Evolutionary conservation across 768 basidiomycete species (phyloP).

Genomic region (Psilocybe subaeruginosa): DNA sequence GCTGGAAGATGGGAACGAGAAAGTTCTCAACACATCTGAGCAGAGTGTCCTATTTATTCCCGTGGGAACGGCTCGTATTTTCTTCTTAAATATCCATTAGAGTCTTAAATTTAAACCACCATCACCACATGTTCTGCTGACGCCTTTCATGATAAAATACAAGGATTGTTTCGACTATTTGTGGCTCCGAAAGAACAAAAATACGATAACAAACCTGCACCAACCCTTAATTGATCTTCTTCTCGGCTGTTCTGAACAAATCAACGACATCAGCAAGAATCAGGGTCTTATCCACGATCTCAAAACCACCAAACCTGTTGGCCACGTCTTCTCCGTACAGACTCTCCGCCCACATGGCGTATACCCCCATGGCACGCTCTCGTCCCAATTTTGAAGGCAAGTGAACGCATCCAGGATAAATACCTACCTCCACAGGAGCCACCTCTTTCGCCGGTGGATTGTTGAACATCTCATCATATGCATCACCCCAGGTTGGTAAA

Average conservation of each 20-base stretch:
- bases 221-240: slow-evolving; percentile 28
- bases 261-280: slow-evolving; percentile 46
- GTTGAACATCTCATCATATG: slow-evolving; percentile 29
- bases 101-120: not conserved
- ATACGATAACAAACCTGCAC: slow-evolving; percentile 16
- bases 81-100: not conserved
- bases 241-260: slow-evolving; percentile 36
- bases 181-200: not conserved
- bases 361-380: slow-evolving; percentile 26
- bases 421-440: slow-evolving; percentile 11
- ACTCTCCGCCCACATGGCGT: slow-evolving; percentile 38
- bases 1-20: slow-evolving; percentile 13
- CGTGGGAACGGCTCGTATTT: slow-evolving; percentile 5
- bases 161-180: not conserved
- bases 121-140: not conserved
- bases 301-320: slow-evolving; percentile 40
- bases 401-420: slow-evolving; percentile 13
- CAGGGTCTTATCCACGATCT: slow-evolving; percentile 40
- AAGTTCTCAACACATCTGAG: not conserved
- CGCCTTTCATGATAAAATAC: not conserved
- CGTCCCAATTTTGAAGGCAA: not conserved
- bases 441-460: slow-evolving; percentile 9
- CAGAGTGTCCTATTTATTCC: slow-evolving; percentile 4
- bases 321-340: slow-evolving; percentile 42
- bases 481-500: slow-evolving; percentile 24